Percentiles rank a stretch among this genome's conserved stretches.
These are phyloP conservation scores for Aureobasidium lini DNA, from an alignment of 2,329 filamentous ascomycete species.

Conservation along the genomic window DNA sequence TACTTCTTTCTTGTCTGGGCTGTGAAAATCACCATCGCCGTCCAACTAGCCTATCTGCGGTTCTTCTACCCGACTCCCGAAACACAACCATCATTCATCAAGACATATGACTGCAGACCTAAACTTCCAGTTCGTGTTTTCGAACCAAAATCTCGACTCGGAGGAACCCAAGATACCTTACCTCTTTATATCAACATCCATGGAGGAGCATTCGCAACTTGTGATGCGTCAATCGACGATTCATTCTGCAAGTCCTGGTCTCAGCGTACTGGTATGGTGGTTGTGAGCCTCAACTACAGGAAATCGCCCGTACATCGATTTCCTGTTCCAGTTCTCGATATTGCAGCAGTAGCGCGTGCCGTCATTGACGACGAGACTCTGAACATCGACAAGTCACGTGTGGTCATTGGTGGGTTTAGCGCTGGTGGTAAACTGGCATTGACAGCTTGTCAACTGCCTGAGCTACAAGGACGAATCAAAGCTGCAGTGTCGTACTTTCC, in stretches of 20 bases:
- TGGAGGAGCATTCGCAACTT: background rate
- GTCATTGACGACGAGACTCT: background rate
- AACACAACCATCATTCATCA: background rate
- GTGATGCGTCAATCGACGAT: background rate
- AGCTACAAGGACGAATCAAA: background rate
- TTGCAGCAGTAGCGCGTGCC: background rate
- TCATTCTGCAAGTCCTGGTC: background rate
- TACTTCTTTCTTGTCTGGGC: constrained; percentile 2
- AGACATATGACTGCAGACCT: background rate
- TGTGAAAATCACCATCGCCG: background rate
- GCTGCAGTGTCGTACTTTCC: background rate
- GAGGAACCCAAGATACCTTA: background rate
- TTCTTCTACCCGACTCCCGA: background rate
- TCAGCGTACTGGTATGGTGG: background rate
- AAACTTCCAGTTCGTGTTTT: background rate
- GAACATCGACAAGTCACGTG: background rate
- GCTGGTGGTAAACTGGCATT: background rate
- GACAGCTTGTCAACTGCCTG: background rate
- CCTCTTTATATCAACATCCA: constrained; percentile 3
- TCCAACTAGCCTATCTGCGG: background rate
- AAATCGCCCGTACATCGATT: background rate
- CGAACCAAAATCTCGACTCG: background rate
- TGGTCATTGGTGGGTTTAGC: constrained; percentile 1
- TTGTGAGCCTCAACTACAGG: background rate
- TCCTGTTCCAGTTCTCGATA: background rate